phyloP scores from a whole-genome alignment of 176 grass and related monocot genomes.

The Oryza officinalis region DNA sequence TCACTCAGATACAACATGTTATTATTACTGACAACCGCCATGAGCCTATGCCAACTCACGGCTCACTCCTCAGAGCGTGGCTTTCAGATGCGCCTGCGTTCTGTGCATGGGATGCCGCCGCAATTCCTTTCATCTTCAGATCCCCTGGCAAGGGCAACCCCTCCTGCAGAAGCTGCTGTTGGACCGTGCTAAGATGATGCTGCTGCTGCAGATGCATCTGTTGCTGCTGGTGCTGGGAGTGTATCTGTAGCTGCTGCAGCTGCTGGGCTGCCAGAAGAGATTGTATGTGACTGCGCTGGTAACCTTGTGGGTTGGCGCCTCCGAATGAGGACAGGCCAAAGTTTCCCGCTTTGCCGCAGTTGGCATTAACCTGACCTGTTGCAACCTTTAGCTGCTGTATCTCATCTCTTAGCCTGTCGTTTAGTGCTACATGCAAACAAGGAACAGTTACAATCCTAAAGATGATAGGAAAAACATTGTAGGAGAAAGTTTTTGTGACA shows the following conservation, averaged over 20 bases:
- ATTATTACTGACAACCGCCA: conserved; percentile 42
- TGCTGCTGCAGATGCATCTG: conserved; percentile 53
- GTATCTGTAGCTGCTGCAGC: conserved; percentile 83
- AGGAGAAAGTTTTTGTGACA: not conserved
- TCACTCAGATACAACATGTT: conserved; percentile 24
- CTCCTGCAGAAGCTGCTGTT: conserved; percentile 56
- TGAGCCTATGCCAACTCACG: conserved; percentile 19
- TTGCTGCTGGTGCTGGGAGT: conserved; percentile 65
- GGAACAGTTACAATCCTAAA: conserved; percentile 12
- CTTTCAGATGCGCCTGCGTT: conserved; percentile 33
- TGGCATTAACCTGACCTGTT: conserved; percentile 63
- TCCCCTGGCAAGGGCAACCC: conserved; percentile 44
- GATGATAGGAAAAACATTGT: not conserved
- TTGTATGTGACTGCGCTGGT: conserved; percentile 72
- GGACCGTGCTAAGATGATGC: conserved; percentile 20
- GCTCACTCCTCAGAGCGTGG: conserved; percentile 28
- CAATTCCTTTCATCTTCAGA: conserved; percentile 63
- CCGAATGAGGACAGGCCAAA: conserved; percentile 51
- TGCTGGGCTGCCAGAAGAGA: conserved; percentile 80
- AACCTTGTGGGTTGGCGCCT: conserved; percentile 42
- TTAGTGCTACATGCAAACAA: conserved; percentile 60
- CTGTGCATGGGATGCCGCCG: conserved; percentile 29
- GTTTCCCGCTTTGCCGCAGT: conserved; percentile 50
- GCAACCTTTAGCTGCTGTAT: conserved; percentile 87
- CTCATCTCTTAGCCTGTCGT: conserved; percentile 79